phyloP scores from a whole-genome alignment of 129 eudicot species.

The Flaveria sonorensis region DNA sequence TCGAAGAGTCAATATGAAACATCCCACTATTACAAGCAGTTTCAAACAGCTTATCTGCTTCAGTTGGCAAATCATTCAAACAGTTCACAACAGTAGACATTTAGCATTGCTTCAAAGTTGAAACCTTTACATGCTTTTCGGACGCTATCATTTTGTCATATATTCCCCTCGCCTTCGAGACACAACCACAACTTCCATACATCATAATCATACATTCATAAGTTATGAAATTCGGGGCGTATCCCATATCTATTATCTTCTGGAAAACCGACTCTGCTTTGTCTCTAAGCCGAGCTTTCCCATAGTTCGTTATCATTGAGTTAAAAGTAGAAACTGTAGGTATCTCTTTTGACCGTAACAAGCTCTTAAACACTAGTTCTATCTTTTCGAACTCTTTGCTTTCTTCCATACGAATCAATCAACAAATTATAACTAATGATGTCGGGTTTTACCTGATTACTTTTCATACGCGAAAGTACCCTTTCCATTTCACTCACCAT shows the following conservation, averaged over 20 bases:
- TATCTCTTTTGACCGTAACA: slow-evolving; percentile 71
- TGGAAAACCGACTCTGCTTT: slow-evolving; percentile 65
- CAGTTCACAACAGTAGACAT: slow-evolving; percentile 88
- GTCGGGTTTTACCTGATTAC: slow-evolving; percentile 73
- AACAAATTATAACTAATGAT: slow-evolving; percentile 72
- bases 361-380: slow-evolving; percentile 91
- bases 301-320: slow-evolving; percentile 86
- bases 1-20: slow-evolving; percentile 57
- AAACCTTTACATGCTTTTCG: slow-evolving; percentile 53
- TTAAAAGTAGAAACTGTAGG: slow-evolving; percentile 78
- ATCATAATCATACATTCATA: slow-evolving; percentile 77
- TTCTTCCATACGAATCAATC: slow-evolving; percentile 90
- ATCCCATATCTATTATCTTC: slow-evolving; percentile 67
- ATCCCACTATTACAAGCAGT: slow-evolving; percentile 43
- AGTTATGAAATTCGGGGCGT: slow-evolving; percentile 67
- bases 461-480: slow-evolving; percentile 73
- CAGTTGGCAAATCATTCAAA: slow-evolving; percentile 63
- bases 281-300: slow-evolving; percentile 87
- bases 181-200: slow-evolving; percentile 82
- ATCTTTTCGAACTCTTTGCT: slow-evolving; percentile 91
- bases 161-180: slow-evolving; percentile 70
- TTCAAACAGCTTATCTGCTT: slow-evolving; percentile 70
- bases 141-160: slow-evolving; percentile 57
- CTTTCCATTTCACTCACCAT: slow-evolving; percentile 90
- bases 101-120: slow-evolving; percentile 92